These are phyloP conservation scores for Brettanomyces custersianus DNA, from an alignment of 805 yeast genomes.

Conservation along the genomic window DNA sequence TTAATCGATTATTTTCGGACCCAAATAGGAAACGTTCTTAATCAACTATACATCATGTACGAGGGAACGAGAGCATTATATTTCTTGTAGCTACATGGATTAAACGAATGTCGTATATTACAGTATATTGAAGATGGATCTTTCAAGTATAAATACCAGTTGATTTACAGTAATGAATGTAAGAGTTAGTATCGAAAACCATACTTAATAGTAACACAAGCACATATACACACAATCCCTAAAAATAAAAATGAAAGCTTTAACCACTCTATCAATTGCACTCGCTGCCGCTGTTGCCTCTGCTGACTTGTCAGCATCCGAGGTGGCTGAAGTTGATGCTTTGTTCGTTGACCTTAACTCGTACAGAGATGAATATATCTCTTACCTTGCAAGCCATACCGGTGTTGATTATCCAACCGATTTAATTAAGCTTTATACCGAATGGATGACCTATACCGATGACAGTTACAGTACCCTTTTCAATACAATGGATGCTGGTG, in stretches of 20 bases:
- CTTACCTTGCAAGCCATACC: slow-evolving; percentile 5
- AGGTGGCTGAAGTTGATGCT: slow-evolving; percentile 3
- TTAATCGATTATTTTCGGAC: no score
- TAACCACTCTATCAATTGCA: background rate
- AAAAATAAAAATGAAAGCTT: background rate
- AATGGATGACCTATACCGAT: slow-evolving; percentile 27
- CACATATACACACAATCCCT: no score
- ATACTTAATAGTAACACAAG: no score
- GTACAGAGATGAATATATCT: slow-evolving; percentile 8
- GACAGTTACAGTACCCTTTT: slow-evolving; percentile 28
- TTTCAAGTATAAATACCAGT: no score
- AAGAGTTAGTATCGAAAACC: no score
- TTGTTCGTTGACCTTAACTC: slow-evolving; percentile 8
- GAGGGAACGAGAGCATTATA: no score
- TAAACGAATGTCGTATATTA: no score
- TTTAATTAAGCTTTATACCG: slow-evolving; percentile 14
- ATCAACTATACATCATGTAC: no score
- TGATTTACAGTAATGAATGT: no score
- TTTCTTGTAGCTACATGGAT: no score
- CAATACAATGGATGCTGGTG: slow-evolving; percentile 6
- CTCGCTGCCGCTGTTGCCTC: background rate
- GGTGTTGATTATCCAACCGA: slow-evolving; percentile 7
- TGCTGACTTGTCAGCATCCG: slow-evolving; percentile 1
- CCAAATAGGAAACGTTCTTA: no score
- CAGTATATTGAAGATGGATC: no score